phyloP scores from a whole-genome alignment of 805 yeast genomes.

The Pichia californica region DNA sequence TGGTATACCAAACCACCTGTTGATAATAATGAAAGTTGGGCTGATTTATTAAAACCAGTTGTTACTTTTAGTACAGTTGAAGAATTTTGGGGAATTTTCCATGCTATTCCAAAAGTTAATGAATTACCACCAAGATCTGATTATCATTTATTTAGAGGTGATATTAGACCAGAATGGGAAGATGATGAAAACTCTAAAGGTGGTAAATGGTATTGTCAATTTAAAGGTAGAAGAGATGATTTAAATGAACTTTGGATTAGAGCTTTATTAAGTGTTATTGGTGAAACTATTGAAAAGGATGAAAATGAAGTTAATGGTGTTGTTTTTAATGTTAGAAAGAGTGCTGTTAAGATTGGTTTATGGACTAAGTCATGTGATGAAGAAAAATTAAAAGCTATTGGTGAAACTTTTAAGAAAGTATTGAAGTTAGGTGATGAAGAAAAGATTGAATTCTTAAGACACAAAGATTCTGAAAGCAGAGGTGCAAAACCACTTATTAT shows the following conservation, averaged over 20 bases:
- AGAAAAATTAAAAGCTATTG: constrained; percentile 60
- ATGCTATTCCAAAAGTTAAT: constrained; percentile 85
- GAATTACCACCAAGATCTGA: constrained; percentile 90
- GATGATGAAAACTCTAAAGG: constrained; percentile 81
- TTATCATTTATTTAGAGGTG: constrained; percentile 91
- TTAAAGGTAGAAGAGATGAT: constrained; percentile 52
- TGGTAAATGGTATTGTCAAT: constrained; percentile 88
- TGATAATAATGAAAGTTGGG: constrained; percentile 78
- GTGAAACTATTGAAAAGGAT: constrained; percentile 81
- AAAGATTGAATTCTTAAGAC: constrained; percentile 73
- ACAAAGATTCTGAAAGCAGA: constrained; percentile 40
- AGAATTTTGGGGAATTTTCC: constrained; percentile 97
- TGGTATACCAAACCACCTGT: constrained; percentile 96
- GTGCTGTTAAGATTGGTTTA: constrained; percentile 75
- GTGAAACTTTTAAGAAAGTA: constrained; percentile 81
- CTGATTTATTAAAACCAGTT: constrained; percentile 86
- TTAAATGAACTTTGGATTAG: constrained; percentile 91
- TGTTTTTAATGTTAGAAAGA: constrained; percentile 81
- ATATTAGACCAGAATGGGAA: constrained; percentile 98
- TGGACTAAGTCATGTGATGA: constrained; percentile 86
- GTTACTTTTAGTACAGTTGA: constrained; percentile 91
- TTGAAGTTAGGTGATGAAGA: constrained; percentile 69
- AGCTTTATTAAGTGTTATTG: constrained; percentile 82
- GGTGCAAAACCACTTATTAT: constrained; percentile 24
- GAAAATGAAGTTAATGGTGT: constrained; percentile 89